phyloP scores from a whole-genome alignment of 495 filamentous ascomycete species.

The Pseudomonodictys pantanalensis region DNA sequence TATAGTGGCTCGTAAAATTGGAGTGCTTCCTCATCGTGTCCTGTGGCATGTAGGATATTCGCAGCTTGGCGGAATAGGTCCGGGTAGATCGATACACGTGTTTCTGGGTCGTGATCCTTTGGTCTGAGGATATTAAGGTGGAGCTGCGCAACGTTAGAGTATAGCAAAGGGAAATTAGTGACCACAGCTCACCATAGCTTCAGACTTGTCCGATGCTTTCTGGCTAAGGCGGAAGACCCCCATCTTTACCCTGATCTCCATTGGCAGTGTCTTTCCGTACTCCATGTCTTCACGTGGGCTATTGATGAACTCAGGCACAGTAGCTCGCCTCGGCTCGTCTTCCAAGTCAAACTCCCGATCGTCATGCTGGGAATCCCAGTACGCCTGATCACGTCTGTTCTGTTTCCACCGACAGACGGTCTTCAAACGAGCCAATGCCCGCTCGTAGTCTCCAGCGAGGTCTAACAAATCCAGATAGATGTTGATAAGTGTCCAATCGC shows the following conservation, averaged over 20 bases:
- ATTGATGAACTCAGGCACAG: constrained; percentile 54
- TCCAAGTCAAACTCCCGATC: constrained; percentile 89
- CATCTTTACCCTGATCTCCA: constrained; percentile 80
- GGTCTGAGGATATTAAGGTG: constrained; percentile 68
- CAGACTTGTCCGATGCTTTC: constrained; percentile 57
- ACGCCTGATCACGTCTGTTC: constrained; percentile 67
- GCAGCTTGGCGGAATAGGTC: constrained; percentile 76
- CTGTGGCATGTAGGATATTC: constrained; percentile 58
- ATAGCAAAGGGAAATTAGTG: not conserved
- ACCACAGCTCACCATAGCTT: constrained; percentile 69
- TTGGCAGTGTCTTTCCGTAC: constrained; percentile 74
- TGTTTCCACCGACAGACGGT: constrained; percentile 75
- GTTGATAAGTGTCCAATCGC: constrained; percentile 81
- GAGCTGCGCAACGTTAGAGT: constrained; percentile 42
- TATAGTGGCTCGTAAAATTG: constrained; percentile 68
- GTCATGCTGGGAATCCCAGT: constrained; percentile 79
- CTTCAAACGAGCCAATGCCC: constrained; percentile 67
- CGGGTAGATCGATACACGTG: constrained; percentile 59
- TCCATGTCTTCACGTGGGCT: not conserved
- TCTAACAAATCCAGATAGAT: constrained; percentile 79
- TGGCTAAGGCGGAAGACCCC: constrained; percentile 74
- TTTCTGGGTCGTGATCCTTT: constrained; percentile 47
- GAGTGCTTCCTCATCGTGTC: constrained; percentile 61
- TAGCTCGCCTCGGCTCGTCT: constrained; percentile 62
- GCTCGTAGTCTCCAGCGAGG: constrained; percentile 55